Evolutionary conservation across 2,329 filamentous ascomycete genomes (phyloP).

Genomic region (Helotiales sp.): DNA sequence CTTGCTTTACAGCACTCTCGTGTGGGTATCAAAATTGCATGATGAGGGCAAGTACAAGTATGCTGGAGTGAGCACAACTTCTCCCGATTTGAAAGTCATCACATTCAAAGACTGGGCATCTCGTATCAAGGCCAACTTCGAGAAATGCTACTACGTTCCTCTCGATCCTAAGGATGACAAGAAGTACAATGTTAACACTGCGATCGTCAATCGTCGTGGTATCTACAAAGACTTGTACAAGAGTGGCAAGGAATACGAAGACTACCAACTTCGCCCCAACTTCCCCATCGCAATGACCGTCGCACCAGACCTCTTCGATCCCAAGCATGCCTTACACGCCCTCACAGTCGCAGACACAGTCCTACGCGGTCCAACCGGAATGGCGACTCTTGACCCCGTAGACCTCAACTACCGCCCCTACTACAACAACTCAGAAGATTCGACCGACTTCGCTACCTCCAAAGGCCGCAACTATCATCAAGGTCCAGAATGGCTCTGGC

Average conservation of each 20-base stretch:
- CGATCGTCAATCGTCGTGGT: slow-evolving; percentile 84
- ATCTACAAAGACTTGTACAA: slow-evolving; percentile 98
- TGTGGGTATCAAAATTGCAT: slow-evolving; percentile 75
- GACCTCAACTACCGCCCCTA: slow-evolving; percentile 94
- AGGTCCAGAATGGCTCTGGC: slow-evolving; percentile 98
- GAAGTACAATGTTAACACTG: slow-evolving; percentile 79
- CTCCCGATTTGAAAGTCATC: slow-evolving; percentile 57
- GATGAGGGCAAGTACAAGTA: slow-evolving; percentile 73
- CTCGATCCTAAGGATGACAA: slow-evolving; percentile 69
- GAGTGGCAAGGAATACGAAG: slow-evolving; percentile 93
- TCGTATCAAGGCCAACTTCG: slow-evolving; percentile 84
- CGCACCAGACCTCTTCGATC: slow-evolving; percentile 84
- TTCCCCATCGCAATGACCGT: slow-evolving; percentile 96
- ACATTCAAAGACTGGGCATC: slow-evolving; percentile 79
- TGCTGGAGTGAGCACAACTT: slow-evolving; percentile 70
- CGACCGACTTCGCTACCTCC: slow-evolving; percentile 84
- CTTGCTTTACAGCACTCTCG: slow-evolving; percentile 85
- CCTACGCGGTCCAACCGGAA: slow-evolving; percentile 86
- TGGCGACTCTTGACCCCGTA: slow-evolving; percentile 91
- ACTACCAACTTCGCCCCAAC: slow-evolving; percentile 95
- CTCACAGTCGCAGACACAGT: slow-evolving; percentile 79
- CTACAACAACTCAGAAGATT: slow-evolving; percentile 95
- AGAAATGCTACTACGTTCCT: slow-evolving; percentile 90
- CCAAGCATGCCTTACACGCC: slow-evolving; percentile 76
- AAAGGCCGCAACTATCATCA: slow-evolving; percentile 99